Percentiles rank a stretch among this genome's conserved stretches.
phyloP scores from a whole-genome alignment of 305 asterid species.

The Fraxinus dipetala region DNA sequence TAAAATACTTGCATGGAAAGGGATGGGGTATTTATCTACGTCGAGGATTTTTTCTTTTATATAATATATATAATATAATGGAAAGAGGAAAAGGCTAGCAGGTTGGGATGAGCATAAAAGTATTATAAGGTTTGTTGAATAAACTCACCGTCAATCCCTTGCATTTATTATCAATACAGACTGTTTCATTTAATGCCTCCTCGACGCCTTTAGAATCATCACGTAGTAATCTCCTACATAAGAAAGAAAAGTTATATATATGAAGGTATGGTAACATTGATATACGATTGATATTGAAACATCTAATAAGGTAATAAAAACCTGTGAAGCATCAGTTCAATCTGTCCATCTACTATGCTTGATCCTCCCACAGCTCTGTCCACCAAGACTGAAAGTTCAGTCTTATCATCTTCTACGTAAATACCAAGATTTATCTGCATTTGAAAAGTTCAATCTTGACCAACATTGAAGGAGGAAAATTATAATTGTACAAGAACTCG shows the following conservation, averaged over 20 bases:
- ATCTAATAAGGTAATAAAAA: conserved; percentile 14
- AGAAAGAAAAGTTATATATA: conserved; percentile 4
- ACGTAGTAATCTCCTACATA: conserved; percentile 70
- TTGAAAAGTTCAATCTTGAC: conserved; percentile 5
- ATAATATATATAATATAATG: not conserved
- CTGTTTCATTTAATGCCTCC: conserved; percentile 87
- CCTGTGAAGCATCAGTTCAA: conserved; percentile 96
- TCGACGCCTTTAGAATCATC: conserved; percentile 93
- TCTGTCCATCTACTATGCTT: conserved; percentile 76
- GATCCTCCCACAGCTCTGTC: conserved; percentile 96
- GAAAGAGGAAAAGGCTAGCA: not conserved
- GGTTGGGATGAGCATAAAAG: not conserved
- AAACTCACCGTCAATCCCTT: conserved; percentile 67
- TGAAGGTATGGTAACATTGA: conserved; percentile 6
- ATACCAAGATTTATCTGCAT: conserved; percentile 87
- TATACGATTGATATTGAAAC: not conserved
- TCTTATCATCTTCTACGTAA: conserved; percentile 65
- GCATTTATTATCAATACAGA: conserved; percentile 59
- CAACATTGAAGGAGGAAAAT: not conserved
- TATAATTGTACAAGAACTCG: not conserved
- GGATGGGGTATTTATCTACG: not conserved
- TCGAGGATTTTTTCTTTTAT: not conserved
- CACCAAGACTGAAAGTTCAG: conserved; percentile 79
- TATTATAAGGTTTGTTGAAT: not conserved
- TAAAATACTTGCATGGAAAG: not conserved